Conservation (phyloP, 2,329 filamentous ascomycete species). For the Claviceps capensis region DNA sequence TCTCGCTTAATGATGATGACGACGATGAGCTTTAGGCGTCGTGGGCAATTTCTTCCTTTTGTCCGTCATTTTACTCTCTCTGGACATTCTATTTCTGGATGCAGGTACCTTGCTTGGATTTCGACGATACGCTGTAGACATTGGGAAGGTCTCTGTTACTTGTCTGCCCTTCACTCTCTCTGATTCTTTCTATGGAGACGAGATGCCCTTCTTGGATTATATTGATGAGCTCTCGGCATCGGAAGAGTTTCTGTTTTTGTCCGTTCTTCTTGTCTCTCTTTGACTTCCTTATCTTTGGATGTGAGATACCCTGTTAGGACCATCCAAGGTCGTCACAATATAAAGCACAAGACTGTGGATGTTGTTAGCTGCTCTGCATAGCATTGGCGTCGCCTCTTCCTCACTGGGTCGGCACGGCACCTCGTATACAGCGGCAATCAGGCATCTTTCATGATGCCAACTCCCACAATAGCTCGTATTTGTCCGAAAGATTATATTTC, state of each 20-base stretch:
- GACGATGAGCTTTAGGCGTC: constrained; percentile 8
- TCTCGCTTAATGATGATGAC: constrained; percentile 22
- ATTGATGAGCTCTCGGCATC: constrained; percentile 8
- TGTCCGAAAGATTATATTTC: too few relatives aligned
- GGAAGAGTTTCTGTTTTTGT: background rate
- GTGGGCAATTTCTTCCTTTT: background rate
- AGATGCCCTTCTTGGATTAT: constrained; percentile 9
- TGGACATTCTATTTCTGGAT: background rate
- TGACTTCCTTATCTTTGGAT: background rate
- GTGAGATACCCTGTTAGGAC: background rate
- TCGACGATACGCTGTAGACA: too few relatives aligned
- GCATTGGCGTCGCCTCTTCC: background rate
- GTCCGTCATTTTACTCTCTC: background rate
- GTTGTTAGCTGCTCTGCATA: background rate
- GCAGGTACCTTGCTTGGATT: background rate
- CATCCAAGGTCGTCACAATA: background rate
- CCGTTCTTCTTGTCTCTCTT: background rate
- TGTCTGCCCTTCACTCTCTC: background rate
- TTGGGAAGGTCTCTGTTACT: background rate
- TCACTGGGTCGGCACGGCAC: background rate
- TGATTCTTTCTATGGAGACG: background rate
- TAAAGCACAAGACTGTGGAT: background rate
- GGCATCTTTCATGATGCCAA: too few relatives aligned
- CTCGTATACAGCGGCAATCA: background rate
- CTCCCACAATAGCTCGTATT: too few relatives aligned